Evolutionary conservation across 257 asterid species (phyloP).

Genomic region (Plantago major): DNA sequence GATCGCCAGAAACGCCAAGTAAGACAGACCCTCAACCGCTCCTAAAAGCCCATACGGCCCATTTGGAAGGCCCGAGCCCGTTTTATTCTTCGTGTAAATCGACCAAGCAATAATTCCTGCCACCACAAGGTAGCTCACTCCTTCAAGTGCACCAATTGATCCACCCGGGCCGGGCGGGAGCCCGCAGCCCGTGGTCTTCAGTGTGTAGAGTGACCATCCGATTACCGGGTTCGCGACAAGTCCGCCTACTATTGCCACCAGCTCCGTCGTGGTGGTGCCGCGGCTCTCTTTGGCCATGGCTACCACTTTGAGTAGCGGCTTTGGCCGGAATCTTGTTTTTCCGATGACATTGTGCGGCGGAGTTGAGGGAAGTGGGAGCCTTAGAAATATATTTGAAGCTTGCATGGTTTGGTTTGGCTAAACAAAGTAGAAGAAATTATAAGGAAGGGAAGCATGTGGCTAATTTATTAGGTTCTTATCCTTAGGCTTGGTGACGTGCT

Average conservation of each 20-base stretch:
- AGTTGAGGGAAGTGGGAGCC: slow-evolving; percentile 12
- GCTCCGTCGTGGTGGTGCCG: slow-evolving; percentile 31
- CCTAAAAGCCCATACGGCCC: slow-evolving; percentile 85
- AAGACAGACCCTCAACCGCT: slow-evolving; percentile 89
- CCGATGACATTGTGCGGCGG: slow-evolving; percentile 17
- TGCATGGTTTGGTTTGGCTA: neutral
- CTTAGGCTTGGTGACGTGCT: no score
- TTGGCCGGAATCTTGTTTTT: slow-evolving; percentile 19
- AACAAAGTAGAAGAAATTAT: no score
- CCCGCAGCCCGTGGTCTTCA: slow-evolving; percentile 91
- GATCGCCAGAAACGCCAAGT: slow-evolving; percentile 59
- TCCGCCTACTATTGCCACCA: slow-evolving; percentile 51
- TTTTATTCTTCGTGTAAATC: slow-evolving; percentile 62
- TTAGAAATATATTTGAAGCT: slow-evolving; percentile 10
- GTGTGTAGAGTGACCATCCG: slow-evolving; percentile 87
- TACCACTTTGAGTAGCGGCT: slow-evolving; percentile 16
- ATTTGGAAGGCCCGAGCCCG: slow-evolving; percentile 86
- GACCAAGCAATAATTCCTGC: slow-evolving; percentile 86
- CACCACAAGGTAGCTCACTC: slow-evolving; percentile 78
- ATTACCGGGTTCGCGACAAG: slow-evolving; percentile 64
- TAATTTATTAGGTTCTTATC: neutral
- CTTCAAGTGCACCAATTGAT: slow-evolving; percentile 80
- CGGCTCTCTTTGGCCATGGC: slow-evolving; percentile 59
- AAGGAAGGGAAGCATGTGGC: neutral
- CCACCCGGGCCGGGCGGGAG: slow-evolving; percentile 94